Base-by-base conservation (phyloP, 2,329 filamentous ascomycete genomes). In the Ceratocystis variospora region DNA sequence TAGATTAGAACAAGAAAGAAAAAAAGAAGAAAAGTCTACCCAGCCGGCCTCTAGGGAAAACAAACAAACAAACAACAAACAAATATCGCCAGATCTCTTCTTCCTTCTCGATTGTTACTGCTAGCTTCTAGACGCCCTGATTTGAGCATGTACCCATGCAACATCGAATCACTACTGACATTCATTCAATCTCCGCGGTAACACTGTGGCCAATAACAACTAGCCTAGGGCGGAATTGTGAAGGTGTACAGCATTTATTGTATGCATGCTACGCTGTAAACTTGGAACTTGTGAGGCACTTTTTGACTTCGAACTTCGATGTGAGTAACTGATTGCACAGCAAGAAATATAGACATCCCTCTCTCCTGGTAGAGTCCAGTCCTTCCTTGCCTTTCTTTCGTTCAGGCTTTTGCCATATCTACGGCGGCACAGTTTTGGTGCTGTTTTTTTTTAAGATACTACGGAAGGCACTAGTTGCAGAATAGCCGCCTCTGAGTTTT, bases 51-150 rank as follows among this genome's bases (percentile, higher is more conserved):
- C 19, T 10, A 48, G 8, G 46, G 19, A 31, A 37, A 33, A 59
- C 55, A 37, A 59, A 53, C 48, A 53, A 25, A 10, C 48, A 25
- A 37, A 59, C 55, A 37, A n/a, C 55, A 59, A 57, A 57, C 53
- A 57, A 59, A 37, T 59, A 59, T 25, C 55, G 28, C 55, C 55
- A 37, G 25, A 25, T 41, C 37, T 41, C 12, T 15, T 41, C 37
- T 41, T 41, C 37, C 37, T 41, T 41, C 37, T 41, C 37, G 37
- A 41, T 41, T 41, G 12, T 41, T 41, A 41, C 15, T 50, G 48
- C 48, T 57, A 3, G 28, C 55, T 59, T 8, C 31, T 37, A 33
- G 25, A 59, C 28, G 55, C 55, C 55, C 55, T 59, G 28, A 31
- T 37, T 19, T n/a, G 15, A 28, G 33, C 28, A 15, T 59, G 48